phyloP scores from a whole-genome alignment of 2,329 filamentous ascomycete genomes.

The Cladosporium oxysporum region DNA sequence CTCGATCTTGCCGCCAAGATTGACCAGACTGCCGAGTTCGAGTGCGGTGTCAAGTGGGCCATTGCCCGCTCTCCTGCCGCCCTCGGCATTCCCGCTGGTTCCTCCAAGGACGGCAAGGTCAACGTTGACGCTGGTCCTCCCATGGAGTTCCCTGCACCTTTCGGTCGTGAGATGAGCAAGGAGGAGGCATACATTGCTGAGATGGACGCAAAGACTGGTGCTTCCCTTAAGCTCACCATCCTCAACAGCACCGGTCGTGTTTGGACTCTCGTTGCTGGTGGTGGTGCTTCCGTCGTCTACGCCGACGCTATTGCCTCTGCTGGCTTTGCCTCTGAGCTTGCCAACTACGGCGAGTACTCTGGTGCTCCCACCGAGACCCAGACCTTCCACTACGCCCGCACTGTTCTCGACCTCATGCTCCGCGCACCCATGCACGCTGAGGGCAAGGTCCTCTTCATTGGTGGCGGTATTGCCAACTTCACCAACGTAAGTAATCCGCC shows the following conservation, averaged over 20 bases:
- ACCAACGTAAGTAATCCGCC: constrained; percentile 69
- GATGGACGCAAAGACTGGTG: constrained; percentile 98
- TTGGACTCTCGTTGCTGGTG: constrained; percentile 98
- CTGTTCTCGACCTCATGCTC: constrained; percentile 95
- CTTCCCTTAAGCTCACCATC: constrained; percentile 96
- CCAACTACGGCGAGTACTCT: constrained; percentile 99
- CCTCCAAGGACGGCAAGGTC: constrained; percentile 69
- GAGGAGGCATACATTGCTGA: constrained; percentile 99
- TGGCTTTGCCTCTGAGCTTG: constrained; percentile 92
- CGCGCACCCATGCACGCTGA: constrained; percentile 80
- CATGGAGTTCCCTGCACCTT: constrained; percentile 98
- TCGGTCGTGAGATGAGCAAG: constrained; percentile 97
- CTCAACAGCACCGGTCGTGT: constrained; percentile 89
- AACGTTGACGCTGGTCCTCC: constrained; percentile 95
- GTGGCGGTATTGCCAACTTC: constrained; percentile 99
- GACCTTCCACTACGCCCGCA: constrained; percentile 98
- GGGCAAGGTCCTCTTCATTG: constrained; percentile 99
- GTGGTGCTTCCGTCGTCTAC: constrained; percentile 98
- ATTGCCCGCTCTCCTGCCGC: constrained; percentile 88
- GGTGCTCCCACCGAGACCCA: constrained; percentile 98
- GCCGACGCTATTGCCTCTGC: constrained; percentile 96
- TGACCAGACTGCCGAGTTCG: constrained; percentile 98
- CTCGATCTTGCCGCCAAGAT: constrained; percentile 97
- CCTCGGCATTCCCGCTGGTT: constrained; percentile 71
- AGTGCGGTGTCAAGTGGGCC: constrained; percentile 99